phyloP scores from a whole-genome alignment of 768 basidiomycete species.

The Chalciporus sphaerocephalus region DNA sequence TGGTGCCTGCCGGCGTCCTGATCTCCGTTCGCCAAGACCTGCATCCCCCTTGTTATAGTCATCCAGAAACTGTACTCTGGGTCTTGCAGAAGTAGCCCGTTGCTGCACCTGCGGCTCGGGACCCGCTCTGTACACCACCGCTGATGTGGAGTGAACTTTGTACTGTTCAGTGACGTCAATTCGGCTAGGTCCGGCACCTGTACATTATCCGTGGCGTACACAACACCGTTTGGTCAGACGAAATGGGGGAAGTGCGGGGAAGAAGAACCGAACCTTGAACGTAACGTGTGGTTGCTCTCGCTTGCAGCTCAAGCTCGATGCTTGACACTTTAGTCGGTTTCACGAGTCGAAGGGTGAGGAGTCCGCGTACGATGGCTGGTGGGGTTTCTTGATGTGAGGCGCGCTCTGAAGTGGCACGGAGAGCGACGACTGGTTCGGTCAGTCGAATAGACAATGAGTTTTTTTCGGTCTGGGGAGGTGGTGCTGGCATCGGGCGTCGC shows the following conservation, averaged over 20 bases:
- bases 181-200: slow-evolving; percentile 65
- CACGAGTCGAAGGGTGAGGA: slow-evolving; percentile 56
- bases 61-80: slow-evolving; percentile 14
- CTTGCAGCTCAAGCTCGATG: slow-evolving; percentile 77
- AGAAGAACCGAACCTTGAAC: slow-evolving; percentile 64
- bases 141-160: slow-evolving; percentile 63
- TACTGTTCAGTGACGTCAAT: slow-evolving; percentile 78
- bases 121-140: slow-evolving; percentile 68
- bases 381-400: slow-evolving; percentile 34
- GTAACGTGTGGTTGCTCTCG: slow-evolving; percentile 70
- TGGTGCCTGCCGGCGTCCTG: neutral
- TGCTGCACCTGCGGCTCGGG: slow-evolving; percentile 28
- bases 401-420: slow-evolving; percentile 44
- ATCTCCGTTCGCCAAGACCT: neutral
- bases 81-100: slow-evolving; percentile 13
- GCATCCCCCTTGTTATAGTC: neutral
- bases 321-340: slow-evolving; percentile 85
- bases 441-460: slow-evolving; percentile 54
- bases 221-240: neutral
- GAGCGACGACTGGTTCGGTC: slow-evolving; percentile 71
- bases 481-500: neutral
- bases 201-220: too few relatives aligned
- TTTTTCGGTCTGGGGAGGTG: slow-evolving; percentile 22
- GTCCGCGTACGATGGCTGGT: slow-evolving; percentile 60
- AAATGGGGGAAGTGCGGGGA: neutral